Evolutionary conservation across 805 yeast species (phyloP).

Genomic region (Barnettozyma botsteinii): DNA sequence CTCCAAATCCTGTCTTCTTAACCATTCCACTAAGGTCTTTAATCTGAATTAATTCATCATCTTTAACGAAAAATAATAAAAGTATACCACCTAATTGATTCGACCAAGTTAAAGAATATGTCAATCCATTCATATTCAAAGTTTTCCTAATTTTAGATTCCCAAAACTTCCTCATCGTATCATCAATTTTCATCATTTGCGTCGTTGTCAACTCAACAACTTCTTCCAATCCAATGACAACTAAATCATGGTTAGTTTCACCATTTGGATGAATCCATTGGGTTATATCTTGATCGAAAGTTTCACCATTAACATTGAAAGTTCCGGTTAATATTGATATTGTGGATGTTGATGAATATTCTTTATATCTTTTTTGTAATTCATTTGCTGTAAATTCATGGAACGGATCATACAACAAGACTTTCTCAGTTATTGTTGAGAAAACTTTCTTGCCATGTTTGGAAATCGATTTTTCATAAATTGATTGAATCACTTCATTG

Average conservation of each 20-base stretch:
- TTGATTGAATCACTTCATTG: constrained; percentile 76
- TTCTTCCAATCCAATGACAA: constrained; percentile 85
- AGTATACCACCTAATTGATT: constrained; percentile 86
- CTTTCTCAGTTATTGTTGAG: constrained; percentile 32
- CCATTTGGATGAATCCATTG: constrained; percentile 66
- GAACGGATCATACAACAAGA: constrained; percentile 80
- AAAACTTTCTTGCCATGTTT: constrained; percentile 26
- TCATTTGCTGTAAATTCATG: constrained; percentile 75
- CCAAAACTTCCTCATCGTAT: constrained; percentile 55
- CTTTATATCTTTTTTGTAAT: constrained; percentile 40
- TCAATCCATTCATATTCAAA: constrained; percentile 31
- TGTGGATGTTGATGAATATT: constrained; percentile 55
- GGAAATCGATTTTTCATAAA: constrained; percentile 46
- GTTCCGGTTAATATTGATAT: constrained; percentile 77
- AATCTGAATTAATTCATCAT: constrained; percentile 44
- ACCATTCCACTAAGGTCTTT: constrained; percentile 62
- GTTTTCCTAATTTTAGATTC: constrained; percentile 50
- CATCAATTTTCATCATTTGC: constrained; percentile 76
- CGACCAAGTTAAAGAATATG: constrained; percentile 57
- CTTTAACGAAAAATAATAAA: constrained; percentile 59
- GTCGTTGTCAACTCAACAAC: constrained; percentile 80
- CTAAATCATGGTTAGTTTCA: constrained; percentile 49
- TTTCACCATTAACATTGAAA: constrained; percentile 77
- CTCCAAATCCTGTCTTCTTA: constrained; percentile 92
- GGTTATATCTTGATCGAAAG: constrained; percentile 50